A percentile compares a stretch with the other conserved stretches of the same genome.
Conservation (phyloP, 352 stramenopile species). For the Pythium aphanidermatum region DNA sequence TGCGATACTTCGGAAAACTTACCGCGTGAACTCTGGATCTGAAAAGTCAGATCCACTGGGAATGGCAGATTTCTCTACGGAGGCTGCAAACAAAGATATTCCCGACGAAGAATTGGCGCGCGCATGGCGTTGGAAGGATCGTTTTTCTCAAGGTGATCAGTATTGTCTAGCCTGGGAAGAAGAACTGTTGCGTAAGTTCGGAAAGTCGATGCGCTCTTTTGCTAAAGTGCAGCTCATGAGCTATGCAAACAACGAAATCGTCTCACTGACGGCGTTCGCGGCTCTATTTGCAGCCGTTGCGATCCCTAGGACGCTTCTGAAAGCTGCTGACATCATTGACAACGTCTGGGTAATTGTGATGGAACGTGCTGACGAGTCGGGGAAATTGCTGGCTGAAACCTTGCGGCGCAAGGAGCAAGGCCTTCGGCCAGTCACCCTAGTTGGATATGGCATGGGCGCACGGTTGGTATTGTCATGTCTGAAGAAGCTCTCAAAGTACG, state of each 20-base stretch:
- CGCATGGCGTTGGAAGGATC: constrained; percentile 81
- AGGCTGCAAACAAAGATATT: constrained; percentile 7
- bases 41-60: constrained; percentile 41
- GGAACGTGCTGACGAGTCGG: constrained; percentile 63
- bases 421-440: constrained; percentile 79
- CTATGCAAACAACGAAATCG: constrained; percentile 66
- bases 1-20: constrained; percentile 54
- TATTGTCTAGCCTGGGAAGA: constrained; percentile 82
- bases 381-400: constrained; percentile 68
- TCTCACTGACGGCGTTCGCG: constrained; percentile 71
- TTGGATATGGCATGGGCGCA: constrained; percentile 88
- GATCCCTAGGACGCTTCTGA: constrained; percentile 64
- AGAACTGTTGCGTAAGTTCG: constrained; percentile 58
- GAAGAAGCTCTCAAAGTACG: constrained; percentile 71
- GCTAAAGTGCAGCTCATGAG: constrained; percentile 54
- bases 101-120: constrained; percentile 31
- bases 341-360: constrained; percentile 82
- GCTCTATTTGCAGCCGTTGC: constrained; percentile 69
- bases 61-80: constrained; percentile 25
- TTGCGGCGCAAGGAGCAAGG: constrained; percentile 62
- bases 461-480: constrained; percentile 87
- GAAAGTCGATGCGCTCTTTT: constrained; percentile 78
- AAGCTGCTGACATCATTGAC: constrained; percentile 73
- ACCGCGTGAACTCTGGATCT: constrained; percentile 33
- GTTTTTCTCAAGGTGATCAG: constrained; percentile 74